A percentile compares a stretch with the other conserved stretches of the same genome.
These are phyloP conservation scores for Coemansia sp. DNA, from an alignment of 192 early-diverging fungal species.

Conservation along the genomic window DNA sequence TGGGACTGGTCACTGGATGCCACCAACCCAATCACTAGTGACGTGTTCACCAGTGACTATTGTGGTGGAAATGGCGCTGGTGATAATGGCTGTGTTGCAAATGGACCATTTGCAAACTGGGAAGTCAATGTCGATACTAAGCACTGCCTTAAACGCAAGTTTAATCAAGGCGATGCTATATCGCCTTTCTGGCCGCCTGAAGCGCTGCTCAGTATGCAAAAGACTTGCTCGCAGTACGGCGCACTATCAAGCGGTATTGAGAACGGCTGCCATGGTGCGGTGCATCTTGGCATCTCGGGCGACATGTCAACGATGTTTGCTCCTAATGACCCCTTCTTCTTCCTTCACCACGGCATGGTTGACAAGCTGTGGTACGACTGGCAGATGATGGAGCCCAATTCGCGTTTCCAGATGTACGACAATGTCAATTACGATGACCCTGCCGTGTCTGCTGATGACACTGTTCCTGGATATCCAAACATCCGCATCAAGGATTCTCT, in stretches of 20 bases:
- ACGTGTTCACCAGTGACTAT: conserved; percentile 36
- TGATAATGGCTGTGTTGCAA: conserved; percentile 33
- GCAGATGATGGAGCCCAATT: conserved; percentile 52
- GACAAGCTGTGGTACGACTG: conserved; percentile 62
- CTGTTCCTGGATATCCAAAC: conserved; percentile 45
- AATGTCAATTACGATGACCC: conserved; percentile 39
- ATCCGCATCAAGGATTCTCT: conserved; percentile 38
- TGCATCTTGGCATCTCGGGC: conserved; percentile 53
- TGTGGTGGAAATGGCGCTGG: conserved; percentile 55
- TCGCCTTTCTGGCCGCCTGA: conserved; percentile 53
- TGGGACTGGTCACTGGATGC: conserved; percentile 58
- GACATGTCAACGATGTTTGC: conserved; percentile 60
- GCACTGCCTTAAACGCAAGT: conserved; percentile 51
- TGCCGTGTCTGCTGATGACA: conserved; percentile 28
- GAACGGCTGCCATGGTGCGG: conserved; percentile 53
- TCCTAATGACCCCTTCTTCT: conserved; percentile 64
- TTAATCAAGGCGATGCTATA: conserved; percentile 51
- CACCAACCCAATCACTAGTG: conserved; percentile 37
- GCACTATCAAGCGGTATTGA: conserved; percentile 53
- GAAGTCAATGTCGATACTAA: conserved; percentile 31
- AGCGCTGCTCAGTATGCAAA: conserved; percentile 48
- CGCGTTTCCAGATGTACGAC: conserved; percentile 50
- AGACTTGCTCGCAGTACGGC: conserved; percentile 42
- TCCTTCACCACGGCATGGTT: conserved; percentile 64
- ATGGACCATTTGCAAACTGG: conserved; percentile 49